Evolutionary conservation across 805 yeast genomes (phyloP), one percentile per base, ranked within the genome.

Genomic region (Starmerella potacharoeniae): DNA sequence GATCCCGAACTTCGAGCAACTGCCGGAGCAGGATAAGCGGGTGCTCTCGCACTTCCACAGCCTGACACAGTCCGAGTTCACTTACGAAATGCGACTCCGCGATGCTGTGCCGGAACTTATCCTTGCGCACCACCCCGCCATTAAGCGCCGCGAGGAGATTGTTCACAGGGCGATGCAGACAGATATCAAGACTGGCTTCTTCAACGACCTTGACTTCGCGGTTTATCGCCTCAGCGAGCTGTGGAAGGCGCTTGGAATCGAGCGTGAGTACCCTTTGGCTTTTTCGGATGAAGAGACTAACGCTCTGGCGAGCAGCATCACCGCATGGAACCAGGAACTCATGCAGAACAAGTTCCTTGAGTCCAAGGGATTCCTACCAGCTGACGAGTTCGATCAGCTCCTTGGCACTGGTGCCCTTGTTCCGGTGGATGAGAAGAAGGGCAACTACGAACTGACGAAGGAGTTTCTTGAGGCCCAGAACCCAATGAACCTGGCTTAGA

Each of bases 331-430:
- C 69, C 72, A 78, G 59, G 81, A 79, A 61, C 70, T 85, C 48
- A 77, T 83, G 39, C 74, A 82, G 6, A 77, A 81, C 51, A 96
- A 97, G 43, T 90, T 88, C 69, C 83, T 86, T 34, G 91, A 91
- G 48, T 85, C 96, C 29, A 84, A 86, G 53, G 96, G 96, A 5
- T 91, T 97, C 96, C 78, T 93, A 55, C 96, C 97, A 16, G 96
- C 88, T 66, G 95, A 88, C 66, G 81, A 88, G 84, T 90, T 91
- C 65, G 83, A 80, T 36, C 78, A 78, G 49, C 74, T 87, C 63
- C 69, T 81, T 42, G 79, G 80, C 22, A 82, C 82, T 58, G 93
- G 91, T 0, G 74, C 83, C 55, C 73, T 91, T 55, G 80, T 78
- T 53, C 77, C 81, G 58, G 76, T 76, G 17, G 79, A 77, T 22